These are phyloP conservation scores for Golubevia pallescens DNA, from an alignment of 1,284 basidiomycete genomes.

Conservation along the genomic window DNA sequence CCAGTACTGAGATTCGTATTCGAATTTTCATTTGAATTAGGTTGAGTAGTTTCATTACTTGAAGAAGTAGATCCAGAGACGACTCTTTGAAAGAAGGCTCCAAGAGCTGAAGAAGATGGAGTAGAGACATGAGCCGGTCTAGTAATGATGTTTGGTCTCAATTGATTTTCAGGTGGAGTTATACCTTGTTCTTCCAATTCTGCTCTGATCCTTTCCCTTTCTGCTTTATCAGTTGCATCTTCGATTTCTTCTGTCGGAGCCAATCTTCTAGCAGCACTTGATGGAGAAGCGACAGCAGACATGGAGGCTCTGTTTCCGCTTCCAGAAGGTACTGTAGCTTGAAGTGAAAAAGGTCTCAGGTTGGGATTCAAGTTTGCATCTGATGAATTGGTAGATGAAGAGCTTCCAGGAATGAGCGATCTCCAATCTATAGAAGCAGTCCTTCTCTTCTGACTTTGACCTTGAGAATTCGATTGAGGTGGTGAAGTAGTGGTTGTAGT, in stretches of 20 bases:
- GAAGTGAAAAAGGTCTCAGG: conserved; percentile 3
- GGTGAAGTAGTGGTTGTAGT: too few species aligned
- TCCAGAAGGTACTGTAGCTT: neutral
- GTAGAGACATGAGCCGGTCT: conserved; percentile 14
- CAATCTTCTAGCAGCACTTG: conserved; percentile 18
- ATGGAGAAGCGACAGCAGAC: neutral
- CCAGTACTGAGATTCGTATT: conserved; percentile 15
- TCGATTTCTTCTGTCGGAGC: conserved; percentile 36
- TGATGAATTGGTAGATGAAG: conserved; percentile 1
- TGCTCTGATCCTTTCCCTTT: conserved; percentile 40
- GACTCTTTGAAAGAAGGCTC: conserved; percentile 44
- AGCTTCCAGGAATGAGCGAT: neutral
- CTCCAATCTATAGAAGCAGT: neutral
- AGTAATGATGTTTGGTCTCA: conserved; percentile 9
- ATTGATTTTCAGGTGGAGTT: conserved; percentile 38
- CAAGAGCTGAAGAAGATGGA: conserved; percentile 23
- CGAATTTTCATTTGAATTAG: conserved; percentile 15
- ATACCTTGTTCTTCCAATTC: conserved; percentile 40
- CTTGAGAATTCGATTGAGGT: too few species aligned
- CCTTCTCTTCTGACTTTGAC: neutral
- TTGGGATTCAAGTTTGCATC: neutral
- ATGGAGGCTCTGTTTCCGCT: neutral
- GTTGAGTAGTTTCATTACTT: conserved; percentile 12
- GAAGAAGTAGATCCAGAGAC: conserved; percentile 19
- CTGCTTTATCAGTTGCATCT: conserved; percentile 33